Evolutionary conservation across 352 stramenopile species (phyloP), one percentile per base, ranked within the genome.

Genomic region (Globisporangium echinulatum): DNA sequence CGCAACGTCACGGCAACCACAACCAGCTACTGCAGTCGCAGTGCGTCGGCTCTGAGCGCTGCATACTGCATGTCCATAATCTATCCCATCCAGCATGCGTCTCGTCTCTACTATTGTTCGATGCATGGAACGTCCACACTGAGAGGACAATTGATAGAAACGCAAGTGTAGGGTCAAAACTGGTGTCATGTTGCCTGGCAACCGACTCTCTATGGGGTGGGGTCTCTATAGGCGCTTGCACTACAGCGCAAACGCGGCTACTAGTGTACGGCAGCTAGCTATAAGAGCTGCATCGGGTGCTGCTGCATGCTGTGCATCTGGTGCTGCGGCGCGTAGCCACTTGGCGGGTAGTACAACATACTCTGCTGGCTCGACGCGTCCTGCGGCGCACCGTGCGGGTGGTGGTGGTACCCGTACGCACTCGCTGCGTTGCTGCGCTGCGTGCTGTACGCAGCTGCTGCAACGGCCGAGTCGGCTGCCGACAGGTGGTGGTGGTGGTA

Each of bases 281-380:
- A 85, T 79, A 85, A 81, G 67, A 88, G 79, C 59, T 86, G 82
- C 82, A 91, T 88, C 64, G 81, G 72, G 64, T 77, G 71, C 64
- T 75, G 71, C 64, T 75, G 74, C 64, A 85, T 68, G 72, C 66
- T 79, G 71, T 91, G 82, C 79, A 91, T 88, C 71, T 85, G 82
- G 56, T 91, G 79, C 64, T 72, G 72, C 46, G 63, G 66, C 56
- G 64, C 54, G 54, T 72, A 85, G 36, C 74, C 73, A 63, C 80
- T 86, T 37, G 71, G 59, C 53, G 77, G 78, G 74, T 89, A 89
- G 67, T 91, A 91, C 77, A 89, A 80, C 72, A 87, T 86, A 57
- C 54, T 51, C 62, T 63, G 62, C 53, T 72, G 68, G 36, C 64
- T 50, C 8, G 64, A 57, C n/a, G 66, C 56, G 19, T 49, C 52